phyloP scores from a whole-genome alignment of 495 filamentous ascomycete genomes.

The Poronia punctata region DNA sequence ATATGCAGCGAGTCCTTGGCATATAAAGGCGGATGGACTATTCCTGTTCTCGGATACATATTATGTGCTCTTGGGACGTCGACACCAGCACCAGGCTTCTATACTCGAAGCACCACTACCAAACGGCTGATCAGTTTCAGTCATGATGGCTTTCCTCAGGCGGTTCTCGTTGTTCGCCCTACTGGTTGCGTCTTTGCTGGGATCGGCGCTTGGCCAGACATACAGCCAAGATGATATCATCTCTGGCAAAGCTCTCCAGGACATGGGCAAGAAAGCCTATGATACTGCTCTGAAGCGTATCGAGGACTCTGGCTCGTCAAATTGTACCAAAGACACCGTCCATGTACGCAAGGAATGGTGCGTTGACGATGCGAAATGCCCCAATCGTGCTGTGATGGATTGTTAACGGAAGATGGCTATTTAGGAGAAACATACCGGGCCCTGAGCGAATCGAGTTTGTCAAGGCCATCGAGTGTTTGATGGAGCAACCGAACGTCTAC shows the following conservation, averaged over 20 bases:
- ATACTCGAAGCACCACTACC: constrained; percentile 6
- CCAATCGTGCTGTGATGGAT: too few species aligned
- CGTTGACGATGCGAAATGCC: constrained; percentile 1
- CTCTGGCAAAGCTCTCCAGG: constrained; percentile 29
- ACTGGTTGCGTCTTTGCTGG: constrained; percentile 18
- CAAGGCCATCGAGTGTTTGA: constrained; percentile 32
- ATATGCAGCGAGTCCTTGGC: too few species aligned
- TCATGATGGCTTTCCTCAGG: constrained; percentile 20
- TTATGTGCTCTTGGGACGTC: constrained; percentile 3
- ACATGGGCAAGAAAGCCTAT: constrained; percentile 27
- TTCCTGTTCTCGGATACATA: constrained; percentile 11
- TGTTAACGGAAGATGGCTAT: too few species aligned
- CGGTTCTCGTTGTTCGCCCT: constrained; percentile 14
- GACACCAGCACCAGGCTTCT: neutral
- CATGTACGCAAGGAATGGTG: constrained; percentile 42
- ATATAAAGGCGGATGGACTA: neutral
- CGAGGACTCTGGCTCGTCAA: constrained; percentile 19
- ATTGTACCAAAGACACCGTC: constrained; percentile 38
- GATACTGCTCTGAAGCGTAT: constrained; percentile 28
- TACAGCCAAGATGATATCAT: constrained; percentile 32
- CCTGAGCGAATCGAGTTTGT: constrained; percentile 31
- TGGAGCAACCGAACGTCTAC: constrained; percentile 27
- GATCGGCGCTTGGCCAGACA: constrained; percentile 14
- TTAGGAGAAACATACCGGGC: constrained; percentile 35
- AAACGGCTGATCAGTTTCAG: constrained; percentile 10